A percentile compares a stretch with the other conserved stretches of the same genome.
phyloP scores from a whole-genome alignment of 2,329 filamentous ascomycete species.

The Alternaria conjuncta region DNA sequence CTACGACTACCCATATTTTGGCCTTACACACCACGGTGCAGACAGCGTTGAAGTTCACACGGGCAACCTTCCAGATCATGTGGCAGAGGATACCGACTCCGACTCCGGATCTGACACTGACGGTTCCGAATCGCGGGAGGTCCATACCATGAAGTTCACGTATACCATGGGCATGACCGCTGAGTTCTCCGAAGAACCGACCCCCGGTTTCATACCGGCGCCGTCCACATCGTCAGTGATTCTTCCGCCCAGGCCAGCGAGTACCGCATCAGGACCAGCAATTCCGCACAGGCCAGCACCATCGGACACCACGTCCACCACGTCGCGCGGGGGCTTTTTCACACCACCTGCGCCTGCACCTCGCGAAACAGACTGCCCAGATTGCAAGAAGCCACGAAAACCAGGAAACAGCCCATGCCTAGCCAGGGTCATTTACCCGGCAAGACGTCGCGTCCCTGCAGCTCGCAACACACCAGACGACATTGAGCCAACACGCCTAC shows the following conservation, averaged over 20 bases:
- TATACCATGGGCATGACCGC: background rate
- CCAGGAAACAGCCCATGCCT: conserved; percentile 2
- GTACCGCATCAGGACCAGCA: background rate
- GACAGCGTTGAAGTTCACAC: background rate
- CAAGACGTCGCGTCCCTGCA: background rate
- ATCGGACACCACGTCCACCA: background rate
- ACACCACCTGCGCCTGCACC: background rate
- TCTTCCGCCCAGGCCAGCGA: background rate
- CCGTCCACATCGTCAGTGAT: background rate
- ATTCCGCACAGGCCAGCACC: background rate
- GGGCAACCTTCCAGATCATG: background rate
- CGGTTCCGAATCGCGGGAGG: background rate
- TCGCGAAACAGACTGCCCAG: background rate
- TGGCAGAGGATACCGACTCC: background rate
- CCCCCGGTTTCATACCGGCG: background rate
- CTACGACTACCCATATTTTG: conserved; percentile 10
- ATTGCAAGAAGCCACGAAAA: background rate
- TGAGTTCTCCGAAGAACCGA: background rate
- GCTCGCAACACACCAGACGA: background rate
- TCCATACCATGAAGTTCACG: background rate
- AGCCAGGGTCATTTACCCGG: conserved; percentile 7
- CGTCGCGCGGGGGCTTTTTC: background rate
- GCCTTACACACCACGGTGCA: background rate
- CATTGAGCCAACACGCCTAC: background rate
- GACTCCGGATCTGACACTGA: background rate